Evolutionary conservation across 176 grass and related monocot genomes (phyloP).

Genomic region (Eragrostis curvula): DNA sequence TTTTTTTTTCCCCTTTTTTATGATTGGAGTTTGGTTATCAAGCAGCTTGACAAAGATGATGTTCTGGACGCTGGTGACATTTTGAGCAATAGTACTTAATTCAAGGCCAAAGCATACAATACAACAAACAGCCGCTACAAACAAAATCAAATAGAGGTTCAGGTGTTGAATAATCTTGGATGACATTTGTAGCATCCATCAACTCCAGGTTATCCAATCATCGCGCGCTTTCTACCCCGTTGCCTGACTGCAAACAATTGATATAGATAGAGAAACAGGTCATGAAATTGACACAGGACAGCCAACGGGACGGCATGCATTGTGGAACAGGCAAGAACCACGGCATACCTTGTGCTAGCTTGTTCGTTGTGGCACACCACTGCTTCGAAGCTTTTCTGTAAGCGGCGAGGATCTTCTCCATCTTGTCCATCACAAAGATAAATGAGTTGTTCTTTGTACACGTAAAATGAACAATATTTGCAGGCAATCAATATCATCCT

Average conservation of each 20-base stretch:
- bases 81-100: too few species aligned
- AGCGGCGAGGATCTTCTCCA: slow-evolving; percentile 78
- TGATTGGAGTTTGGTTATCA: too few species aligned
- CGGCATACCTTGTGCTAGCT: slow-evolving; percentile 81
- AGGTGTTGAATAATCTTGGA: too few species aligned
- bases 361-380: slow-evolving; percentile 90
- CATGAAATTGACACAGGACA: not conserved
- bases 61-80: not conserved
- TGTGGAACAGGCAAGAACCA: not conserved
- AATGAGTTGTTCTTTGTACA: not conserved
- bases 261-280: not conserved
- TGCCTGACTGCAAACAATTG: slow-evolving; percentile 62
- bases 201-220: slow-evolving; percentile 60
- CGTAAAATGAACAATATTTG: not conserved
- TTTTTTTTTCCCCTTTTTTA: too few species aligned
- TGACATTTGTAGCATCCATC: not conserved
- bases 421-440: slow-evolving; percentile 44
- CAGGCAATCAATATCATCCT: not conserved
- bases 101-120: not conserved
- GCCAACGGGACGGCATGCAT: not conserved
- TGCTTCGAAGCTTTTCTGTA: slow-evolving; percentile 88
- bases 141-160: not conserved
- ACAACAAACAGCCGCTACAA: not conserved
- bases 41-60: not conserved
- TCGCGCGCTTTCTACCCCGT: slow-evolving; percentile 82